phyloP scores from a whole-genome alignment of 2,329 filamentous ascomycete genomes.

The Canariomyces notabilis region DNA sequence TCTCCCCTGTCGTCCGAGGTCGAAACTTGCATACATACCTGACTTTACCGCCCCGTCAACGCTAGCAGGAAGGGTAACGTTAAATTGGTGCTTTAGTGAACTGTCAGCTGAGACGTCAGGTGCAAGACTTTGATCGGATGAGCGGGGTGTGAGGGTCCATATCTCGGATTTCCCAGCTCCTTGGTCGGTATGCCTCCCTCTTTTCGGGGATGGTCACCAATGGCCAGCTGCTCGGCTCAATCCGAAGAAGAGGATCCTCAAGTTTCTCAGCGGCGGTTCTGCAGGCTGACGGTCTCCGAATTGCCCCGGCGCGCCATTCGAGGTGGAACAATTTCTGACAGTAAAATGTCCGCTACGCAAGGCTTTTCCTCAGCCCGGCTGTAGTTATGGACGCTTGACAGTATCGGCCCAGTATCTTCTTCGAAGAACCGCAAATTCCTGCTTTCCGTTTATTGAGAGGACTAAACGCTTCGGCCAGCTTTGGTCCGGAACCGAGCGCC shows the following conservation, averaged over 20 bases:
- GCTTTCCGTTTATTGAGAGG: no score
- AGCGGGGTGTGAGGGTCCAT: neutral
- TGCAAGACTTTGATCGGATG: conserved; percentile 7
- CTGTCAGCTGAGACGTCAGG: conserved; percentile 12
- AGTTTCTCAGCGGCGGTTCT: conserved; percentile 8
- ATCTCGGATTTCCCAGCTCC: neutral
- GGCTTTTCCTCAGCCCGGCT: no score
- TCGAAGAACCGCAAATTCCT: no score
- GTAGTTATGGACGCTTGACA: no score
- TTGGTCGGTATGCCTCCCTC: neutral
- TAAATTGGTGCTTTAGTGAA: neutral
- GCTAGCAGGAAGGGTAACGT: neutral
- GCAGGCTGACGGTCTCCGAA: neutral
- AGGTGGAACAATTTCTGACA: neutral
- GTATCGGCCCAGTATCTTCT: no score
- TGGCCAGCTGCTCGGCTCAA: conserved; percentile 7
- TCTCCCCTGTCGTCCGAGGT: no score
- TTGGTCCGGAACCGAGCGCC: no score
- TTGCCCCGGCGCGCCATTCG: neutral
- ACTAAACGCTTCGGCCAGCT: no score
- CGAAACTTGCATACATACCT: no score
- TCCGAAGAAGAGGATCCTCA: conserved; percentile 8
- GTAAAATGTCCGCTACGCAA: neutral
- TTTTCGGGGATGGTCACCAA: neutral
- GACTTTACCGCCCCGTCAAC: neutral